These are phyloP conservation scores for Echites panduratus DNA, from an alignment of 257 asterid species.

Conservation along the genomic window DNA sequence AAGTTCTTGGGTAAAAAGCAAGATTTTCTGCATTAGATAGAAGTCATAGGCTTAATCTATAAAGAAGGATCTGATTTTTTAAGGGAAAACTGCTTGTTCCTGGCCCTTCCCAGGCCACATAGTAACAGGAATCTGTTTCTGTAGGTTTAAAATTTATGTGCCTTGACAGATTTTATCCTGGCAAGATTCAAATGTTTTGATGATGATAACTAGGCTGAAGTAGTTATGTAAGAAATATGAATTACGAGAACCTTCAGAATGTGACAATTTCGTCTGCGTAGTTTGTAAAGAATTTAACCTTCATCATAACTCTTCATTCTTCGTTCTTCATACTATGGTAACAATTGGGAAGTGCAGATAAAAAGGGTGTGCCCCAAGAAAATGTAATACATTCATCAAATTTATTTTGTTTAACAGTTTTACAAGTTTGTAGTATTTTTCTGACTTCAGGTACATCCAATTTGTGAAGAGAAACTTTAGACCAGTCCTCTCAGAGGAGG, in stretches of 20 bases:
- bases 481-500: slow-evolving; percentile 92
- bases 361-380: not conserved
- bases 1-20: not conserved
- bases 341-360: not conserved
- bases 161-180: not conserved
- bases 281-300: not conserved
- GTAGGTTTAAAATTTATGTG: not conserved
- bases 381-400: not conserved
- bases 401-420: slow-evolving; percentile 11
- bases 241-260: not conserved
- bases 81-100: not conserved
- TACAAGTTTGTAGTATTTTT: slow-evolving; percentile 1
- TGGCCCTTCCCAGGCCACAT: not conserved
- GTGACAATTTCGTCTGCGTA: not conserved
- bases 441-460: slow-evolving; percentile 62
- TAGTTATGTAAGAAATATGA: not conserved
- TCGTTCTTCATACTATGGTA: not conserved
- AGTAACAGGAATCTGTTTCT: not conserved
- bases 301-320: not conserved
- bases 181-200: not conserved
- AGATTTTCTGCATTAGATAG: not conserved
- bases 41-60: not conserved
- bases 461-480: slow-evolving; percentile 70
- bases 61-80: not conserved
- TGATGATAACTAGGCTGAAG: not conserved